A percentile compares a stretch with the other conserved stretches of the same genome.
These are phyloP conservation scores for Persicaria tinctoria DNA, from an alignment of 148 eudicot species.

Conservation along the genomic window DNA sequence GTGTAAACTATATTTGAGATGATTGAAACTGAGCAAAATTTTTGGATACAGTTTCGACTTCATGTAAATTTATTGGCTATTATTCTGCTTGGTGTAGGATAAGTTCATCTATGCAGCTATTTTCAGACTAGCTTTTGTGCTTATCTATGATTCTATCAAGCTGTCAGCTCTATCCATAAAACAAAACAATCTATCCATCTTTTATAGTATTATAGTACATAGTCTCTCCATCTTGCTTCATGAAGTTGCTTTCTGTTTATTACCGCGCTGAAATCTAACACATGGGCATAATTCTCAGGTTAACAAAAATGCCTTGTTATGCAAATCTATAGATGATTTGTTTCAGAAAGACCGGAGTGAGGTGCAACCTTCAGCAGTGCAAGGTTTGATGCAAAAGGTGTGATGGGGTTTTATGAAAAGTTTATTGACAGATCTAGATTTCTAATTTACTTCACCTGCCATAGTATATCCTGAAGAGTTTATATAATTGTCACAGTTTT, in stretches of 20 bases:
- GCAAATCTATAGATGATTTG: constrained; percentile 68
- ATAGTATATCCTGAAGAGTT: background rate
- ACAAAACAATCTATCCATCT: background rate
- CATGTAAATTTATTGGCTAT: background rate
- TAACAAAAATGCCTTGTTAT: constrained; percentile 62
- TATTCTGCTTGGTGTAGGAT: background rate
- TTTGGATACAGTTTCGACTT: background rate
- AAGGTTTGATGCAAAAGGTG: constrained; percentile 61
- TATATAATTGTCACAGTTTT: background rate
- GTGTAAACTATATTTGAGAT: background rate
- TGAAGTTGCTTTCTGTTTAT: background rate
- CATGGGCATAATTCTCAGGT: constrained; percentile 39
- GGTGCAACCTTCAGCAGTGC: constrained; percentile 41
- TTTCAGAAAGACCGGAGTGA: constrained; percentile 50
- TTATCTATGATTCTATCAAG: background rate
- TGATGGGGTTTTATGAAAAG: constrained; percentile 12
- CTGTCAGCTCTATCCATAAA: background rate
- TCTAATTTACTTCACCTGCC: background rate
- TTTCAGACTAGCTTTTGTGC: background rate
- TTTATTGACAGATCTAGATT: background rate
- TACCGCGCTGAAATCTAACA: background rate
- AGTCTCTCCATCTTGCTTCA: background rate
- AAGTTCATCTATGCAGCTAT: background rate
- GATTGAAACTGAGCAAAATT: background rate
- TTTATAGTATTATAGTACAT: background rate